A percentile compares a stretch with the other conserved stretches of the same genome.
Conservation (phyloP, 2,329 filamentous ascomycete species). For the Westerdykella sp. region DNA sequence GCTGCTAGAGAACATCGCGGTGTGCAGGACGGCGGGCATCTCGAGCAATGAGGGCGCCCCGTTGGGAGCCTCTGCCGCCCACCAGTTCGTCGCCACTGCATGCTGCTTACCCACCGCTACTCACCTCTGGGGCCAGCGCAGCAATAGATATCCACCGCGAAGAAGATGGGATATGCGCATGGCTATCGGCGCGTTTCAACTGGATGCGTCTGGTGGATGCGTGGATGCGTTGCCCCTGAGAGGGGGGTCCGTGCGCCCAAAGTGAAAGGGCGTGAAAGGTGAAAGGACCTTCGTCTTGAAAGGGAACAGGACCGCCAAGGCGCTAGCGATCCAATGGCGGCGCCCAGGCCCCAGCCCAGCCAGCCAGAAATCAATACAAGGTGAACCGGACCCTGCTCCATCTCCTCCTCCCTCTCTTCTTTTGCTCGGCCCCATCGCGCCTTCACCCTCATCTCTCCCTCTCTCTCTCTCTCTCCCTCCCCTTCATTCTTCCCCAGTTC, state of each 20-base stretch:
- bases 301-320: too few species aligned
- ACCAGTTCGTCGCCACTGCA: conserved; percentile 1
- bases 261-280: background rate
- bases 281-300: too few species aligned
- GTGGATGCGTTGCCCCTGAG: background rate
- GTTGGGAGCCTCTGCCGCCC: background rate
- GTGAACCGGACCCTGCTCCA: background rate
- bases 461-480: background rate
- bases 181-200: background rate
- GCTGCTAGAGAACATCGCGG: background rate
- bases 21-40: background rate
- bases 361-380: background rate
- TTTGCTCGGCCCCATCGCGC: too few species aligned
- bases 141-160: too few species aligned
- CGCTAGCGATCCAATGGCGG: background rate
- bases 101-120: background rate
- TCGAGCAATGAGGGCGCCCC: background rate
- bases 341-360: background rate
- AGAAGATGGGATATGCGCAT: too few species aligned
- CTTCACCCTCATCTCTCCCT: background rate
- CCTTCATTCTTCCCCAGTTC: conserved; percentile 39
- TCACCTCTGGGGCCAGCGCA: too few species aligned
- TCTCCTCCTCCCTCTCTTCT: background rate
- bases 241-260: background rate
- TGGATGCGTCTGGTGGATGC: too few species aligned